Base-by-base conservation (phyloP, 805 yeast species). In the Metschnikowia borealis region DNA sequence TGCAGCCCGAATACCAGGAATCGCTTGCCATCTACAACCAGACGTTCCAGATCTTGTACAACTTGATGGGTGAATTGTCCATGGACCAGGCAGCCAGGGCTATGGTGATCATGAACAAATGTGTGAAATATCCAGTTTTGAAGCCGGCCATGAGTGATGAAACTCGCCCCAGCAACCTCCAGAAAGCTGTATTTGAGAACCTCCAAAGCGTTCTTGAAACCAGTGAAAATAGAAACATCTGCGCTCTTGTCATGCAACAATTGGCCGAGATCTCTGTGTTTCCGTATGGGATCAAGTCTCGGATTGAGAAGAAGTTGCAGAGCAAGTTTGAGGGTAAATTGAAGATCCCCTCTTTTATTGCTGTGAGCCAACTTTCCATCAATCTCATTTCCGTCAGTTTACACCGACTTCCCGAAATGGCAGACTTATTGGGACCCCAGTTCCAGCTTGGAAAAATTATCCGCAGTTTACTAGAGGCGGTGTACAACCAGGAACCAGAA, bases 101-200 rank as follows among this genome's bases (percentile, higher is more conserved):
- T n/a, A 64, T 89, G 35, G 69, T 69, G n/a, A 67, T 83, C 5
- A 75, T 92, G 60, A 81, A 80, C 58, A 73, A 82, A 14, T 81
- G 89, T 50, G 80, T 87, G 0, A 70, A 87, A 38, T 89, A 86
- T 63, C 96, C 95, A 1, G 75, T 86, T 11, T 70, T 89, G 35
- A 86, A 89, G 7, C 80, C 73, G 31, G 74, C 73, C 54, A 72
- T 72, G 33, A 63, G 69, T 3, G 96, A 89, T 62, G 69, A 73
- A 38, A 60, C 23, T 18, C 64, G 66, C 17, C 79, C 77, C 21
- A 80, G 97, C 0, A 73, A 75, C 8, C 67, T 92, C 39, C 98
- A 91, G 61, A 54, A 60, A 1, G 68, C 82, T 0, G 82, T 88
- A 1, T 60, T 88, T 29, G 70, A 69, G 0, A 79, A 79, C 37